Base-by-base conservation (phyloP, 2,329 filamentous ascomycete species). In the Fonsecaea monophora region DNA sequence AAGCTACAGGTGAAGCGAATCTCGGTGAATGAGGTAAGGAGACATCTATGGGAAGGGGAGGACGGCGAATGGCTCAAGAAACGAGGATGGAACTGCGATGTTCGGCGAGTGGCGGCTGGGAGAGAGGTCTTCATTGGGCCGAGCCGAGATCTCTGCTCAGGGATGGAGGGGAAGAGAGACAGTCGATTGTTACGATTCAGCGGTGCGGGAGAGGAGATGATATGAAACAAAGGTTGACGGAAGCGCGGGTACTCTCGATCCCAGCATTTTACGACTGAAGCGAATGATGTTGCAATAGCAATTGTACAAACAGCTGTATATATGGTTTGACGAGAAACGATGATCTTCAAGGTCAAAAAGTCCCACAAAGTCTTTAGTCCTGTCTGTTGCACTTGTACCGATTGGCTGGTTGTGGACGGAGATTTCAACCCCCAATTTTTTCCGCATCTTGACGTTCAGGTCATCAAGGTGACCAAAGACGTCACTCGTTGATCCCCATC, bases 1-100 rank as follows among this genome's bases (percentile, higher is more conserved):
- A 78, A 78, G 70, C 77, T 83, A 12, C 79, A 77, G 66, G 82
- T 80, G 35, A 72, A 70, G 48, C 71, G 71, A 18, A 78, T 74
- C 53, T 72, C 67, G 0, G 69, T 72, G 6, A 75, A 80, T 10
- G 79, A 81, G 48, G 77, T 80, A 15, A 69, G 73, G 53, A 72
- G 70, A 54, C 70, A 78, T 72, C 65, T 82, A 53, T 69, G 71
- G 67, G 70, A 77, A 53, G 72, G 70, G 18, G 69, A 73, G 15
- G 38, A 71, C 18, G 71, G 70, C 32, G 37, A 66, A 21, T 65
- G 68, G 65, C 48, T 72, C 48, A 59, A 64, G 38, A 62, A 62
- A 60, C 68, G 57, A 42, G 67, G 68, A 4, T 73, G 72, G 72
- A 63, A 53, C 6, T 73, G 71, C 61, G 70, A 74, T 58, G 70